A percentile compares a stretch with the other conserved stretches of the same genome.
Conservation (phyloP, 169 alveolate genomes). For the Plasmodium sp. region DNA sequence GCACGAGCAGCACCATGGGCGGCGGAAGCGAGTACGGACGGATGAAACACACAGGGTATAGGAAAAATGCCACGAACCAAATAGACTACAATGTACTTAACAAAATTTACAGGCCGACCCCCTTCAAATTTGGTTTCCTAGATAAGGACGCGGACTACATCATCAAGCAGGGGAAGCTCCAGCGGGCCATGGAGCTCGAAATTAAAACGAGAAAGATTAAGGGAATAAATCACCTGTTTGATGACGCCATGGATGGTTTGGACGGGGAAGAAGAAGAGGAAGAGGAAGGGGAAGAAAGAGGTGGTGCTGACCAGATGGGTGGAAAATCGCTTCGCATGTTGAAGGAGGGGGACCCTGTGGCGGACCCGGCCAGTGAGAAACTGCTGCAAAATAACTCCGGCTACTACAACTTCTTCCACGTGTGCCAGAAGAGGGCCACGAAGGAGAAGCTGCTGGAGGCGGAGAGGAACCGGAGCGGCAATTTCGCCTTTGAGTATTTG, state of each 20-base stretch:
- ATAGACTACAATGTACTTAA: conserved; percentile 43
- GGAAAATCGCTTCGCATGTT: not conserved
- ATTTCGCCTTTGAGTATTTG: conserved; percentile 72
- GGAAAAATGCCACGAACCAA: not conserved
- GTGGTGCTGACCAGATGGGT: not conserved
- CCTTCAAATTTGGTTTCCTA: conserved; percentile 60
- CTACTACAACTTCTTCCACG: conserved; percentile 9
- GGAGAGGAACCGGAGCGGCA: conserved; percentile 62
- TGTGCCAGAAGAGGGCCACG: conserved; percentile 38
- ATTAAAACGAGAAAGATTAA: conserved; percentile 66
- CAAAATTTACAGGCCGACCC: conserved; percentile 53
- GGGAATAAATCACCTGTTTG: conserved; percentile 66
- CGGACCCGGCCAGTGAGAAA: not conserved
- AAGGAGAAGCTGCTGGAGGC: conserved; percentile 34
- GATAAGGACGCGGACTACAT: conserved; percentile 71
- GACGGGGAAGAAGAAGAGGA: not conserved
- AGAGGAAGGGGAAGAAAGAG: not conserved
- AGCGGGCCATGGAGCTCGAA: conserved; percentile 69
- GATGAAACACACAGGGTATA: not conserved
- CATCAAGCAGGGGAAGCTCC: conserved; percentile 63
- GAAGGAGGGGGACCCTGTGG: not conserved
- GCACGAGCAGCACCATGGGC: not conserved
- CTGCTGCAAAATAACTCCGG: not conserved
- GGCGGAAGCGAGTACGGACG: not conserved
- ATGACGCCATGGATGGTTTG: conserved; percentile 2